These are phyloP conservation scores for Angophora floribunda DNA, from an alignment of 345 rosid species.

Conservation along the genomic window DNA sequence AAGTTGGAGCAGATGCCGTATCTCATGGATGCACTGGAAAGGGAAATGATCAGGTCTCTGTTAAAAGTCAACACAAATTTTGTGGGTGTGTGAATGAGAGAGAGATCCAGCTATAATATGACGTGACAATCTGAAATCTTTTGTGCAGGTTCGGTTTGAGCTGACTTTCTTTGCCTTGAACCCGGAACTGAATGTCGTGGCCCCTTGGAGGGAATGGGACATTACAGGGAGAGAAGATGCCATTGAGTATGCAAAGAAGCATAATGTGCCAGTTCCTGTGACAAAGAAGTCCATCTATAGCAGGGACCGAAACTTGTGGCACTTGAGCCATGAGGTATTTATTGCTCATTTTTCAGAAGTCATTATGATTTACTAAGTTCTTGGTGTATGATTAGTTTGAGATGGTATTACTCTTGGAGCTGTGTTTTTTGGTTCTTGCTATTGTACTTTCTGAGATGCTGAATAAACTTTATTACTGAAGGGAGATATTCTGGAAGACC, in stretches of 20 bases:
- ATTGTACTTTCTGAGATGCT: background rate
- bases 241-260: conserved; percentile 90
- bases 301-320: conserved; percentile 94
- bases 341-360: background rate
- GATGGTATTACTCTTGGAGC: background rate
- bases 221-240: conserved; percentile 94
- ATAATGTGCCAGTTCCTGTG: conserved; percentile 86
- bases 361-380: background rate
- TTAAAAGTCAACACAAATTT: background rate
- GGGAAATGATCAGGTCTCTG: conserved; percentile 93
- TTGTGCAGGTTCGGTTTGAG: conserved; percentile 83
- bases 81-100: background rate
- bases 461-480: conserved; percentile 6
- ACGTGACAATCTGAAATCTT: background rate
- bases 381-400: background rate
- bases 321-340: conserved; percentile 86
- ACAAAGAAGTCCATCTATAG: conserved; percentile 96
- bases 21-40: conserved; percentile 98
- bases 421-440: background rate
- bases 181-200: conserved; percentile 88
- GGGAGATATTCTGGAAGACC: conserved; percentile 97
- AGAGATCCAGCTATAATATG: background rate
- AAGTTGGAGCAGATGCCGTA: conserved; percentile 97
- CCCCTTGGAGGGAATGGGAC: conserved; percentile 99
- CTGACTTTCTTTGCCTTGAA: conserved; percentile 87